Evolutionary conservation across 306 rosid genomes (phyloP), one percentile per base, ranked within the genome.

Genomic region (Vigna reflexopilosa): DNA sequence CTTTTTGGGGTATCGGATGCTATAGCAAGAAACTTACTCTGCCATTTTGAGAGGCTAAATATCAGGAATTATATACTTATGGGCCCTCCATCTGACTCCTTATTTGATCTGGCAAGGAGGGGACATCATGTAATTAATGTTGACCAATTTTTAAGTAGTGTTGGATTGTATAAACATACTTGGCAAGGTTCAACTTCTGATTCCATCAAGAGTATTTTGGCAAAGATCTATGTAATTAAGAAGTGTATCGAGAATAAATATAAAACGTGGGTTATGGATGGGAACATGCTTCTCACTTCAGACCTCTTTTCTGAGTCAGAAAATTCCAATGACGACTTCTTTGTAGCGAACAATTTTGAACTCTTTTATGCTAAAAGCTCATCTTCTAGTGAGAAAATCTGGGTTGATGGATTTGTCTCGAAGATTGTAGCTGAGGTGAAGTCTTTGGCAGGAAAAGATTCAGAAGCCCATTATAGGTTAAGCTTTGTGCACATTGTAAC

Each of bases 31-130:
- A 95, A 95, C 84, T 75, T 91, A 57, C 72, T 95, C 63, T 95
- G 98, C 80, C 88, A 91, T 85, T 90, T 95, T 80, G 98, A 92
- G 85, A 88, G 91, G 82, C 82, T 90, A 77, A 81, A 89, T 82
- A 85, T 90, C 66, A 79, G 85, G 85, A 89, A 87, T 87, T 90
- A 82, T 56, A 73, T 94, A 75, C 80, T 92, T 32, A 30, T 92
- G 77, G 96, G 89, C 58, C 82, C 86, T 1, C 91, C 89, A 59
- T 80, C 92, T 54, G 92, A 86, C 77, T 86, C 88, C 77, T 55
- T 89, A 54, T 79, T 88, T 73, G 98, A 91, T 81, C 88, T 92
- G 61, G 88, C 92, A 38, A 91, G 98, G 83, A 88, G 95, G 87
- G 98, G 98, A 38, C 89, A 87, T 82, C 88, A 91, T 34, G 91